These are phyloP conservation scores for Backusella psychrophila DNA, from an alignment of 192 early-diverging fungal species.

Conservation along the genomic window DNA sequence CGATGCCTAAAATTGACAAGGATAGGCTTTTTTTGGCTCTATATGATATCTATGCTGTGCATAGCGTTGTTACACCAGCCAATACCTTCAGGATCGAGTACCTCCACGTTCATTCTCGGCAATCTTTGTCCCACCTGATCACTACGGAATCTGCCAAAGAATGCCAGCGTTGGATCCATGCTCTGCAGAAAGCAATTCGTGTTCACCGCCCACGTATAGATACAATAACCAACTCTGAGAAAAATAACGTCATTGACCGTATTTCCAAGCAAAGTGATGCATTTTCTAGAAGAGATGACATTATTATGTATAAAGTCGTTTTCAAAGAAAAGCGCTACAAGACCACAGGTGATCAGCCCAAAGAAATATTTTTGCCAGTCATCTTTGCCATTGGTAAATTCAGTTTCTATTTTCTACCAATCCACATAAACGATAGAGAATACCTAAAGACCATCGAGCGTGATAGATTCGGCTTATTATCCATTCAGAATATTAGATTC, in stretches of 20 bases:
- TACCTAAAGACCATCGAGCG: conserved; percentile 22
- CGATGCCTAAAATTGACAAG: conserved; percentile 5
- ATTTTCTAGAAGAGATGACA: conserved; percentile 11
- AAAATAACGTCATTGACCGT: conserved; percentile 11
- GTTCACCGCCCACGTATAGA: conserved; percentile 4
- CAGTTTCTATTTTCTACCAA: conserved; percentile 32
- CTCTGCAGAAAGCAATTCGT: conserved; percentile 8
- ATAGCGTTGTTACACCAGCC: not conserved
- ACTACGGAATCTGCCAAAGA: conserved; percentile 14
- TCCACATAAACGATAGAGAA: not conserved
- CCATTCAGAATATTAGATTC: conserved; percentile 20
- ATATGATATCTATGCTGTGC: conserved; percentile 20
- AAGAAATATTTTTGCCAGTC: conserved; percentile 23
- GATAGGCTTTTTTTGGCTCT: not conserved
- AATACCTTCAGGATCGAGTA: conserved; percentile 33
- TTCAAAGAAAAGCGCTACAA: conserved; percentile 19
- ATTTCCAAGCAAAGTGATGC: conserved; percentile 25
- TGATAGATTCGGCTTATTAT: conserved; percentile 30
- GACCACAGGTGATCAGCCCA: not conserved
- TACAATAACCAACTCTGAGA: conserved; percentile 13
- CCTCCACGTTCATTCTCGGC: conserved; percentile 12
- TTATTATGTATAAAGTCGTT: conserved; percentile 26
- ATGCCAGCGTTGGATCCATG: conserved; percentile 25
- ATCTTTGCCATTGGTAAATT: conserved; percentile 29
- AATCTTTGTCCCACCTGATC: not conserved